A percentile compares a stretch with the other conserved stretches of the same genome.
Conservation (phyloP, 805 yeast species). For the Metschnikowia kunwiensis region DNA sequence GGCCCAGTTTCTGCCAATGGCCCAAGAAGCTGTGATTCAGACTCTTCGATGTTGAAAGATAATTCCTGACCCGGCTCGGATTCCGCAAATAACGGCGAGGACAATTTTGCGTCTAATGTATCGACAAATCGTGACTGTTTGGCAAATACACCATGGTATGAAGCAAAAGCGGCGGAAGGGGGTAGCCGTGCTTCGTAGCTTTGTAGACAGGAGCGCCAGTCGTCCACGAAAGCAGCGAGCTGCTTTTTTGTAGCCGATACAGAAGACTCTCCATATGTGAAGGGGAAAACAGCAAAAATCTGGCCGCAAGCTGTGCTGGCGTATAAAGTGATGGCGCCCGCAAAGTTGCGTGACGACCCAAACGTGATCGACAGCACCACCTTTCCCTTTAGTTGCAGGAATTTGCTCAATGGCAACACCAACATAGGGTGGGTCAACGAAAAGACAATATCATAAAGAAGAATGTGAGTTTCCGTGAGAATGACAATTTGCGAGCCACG, state of each 20-base stretch:
- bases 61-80: constrained; percentile 1
- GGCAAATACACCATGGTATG: constrained; percentile 6
- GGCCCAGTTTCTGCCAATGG: constrained; percentile 10
- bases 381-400: constrained; percentile 5
- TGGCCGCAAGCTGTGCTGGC: constrained; percentile 12
- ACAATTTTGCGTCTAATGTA: constrained; percentile 4
- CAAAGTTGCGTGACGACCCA: constrained; percentile 14
- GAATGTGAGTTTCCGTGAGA: constrained; percentile 9
- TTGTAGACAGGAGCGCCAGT: constrained; percentile 8
- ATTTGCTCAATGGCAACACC: constrained; percentile 4
- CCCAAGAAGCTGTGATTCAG: constrained; percentile 7
- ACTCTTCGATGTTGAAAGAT: neutral
- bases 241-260: constrained; percentile 11
- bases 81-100: constrained; percentile 5
- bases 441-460: constrained; percentile 15
- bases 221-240: constrained; percentile 10
- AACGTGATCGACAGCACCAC: constrained; percentile 15
- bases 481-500: constrained; percentile 15
- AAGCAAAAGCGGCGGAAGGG: constrained; percentile 9
- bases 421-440: constrained; percentile 13
- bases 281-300: constrained; percentile 16
- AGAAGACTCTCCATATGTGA: constrained; percentile 7
- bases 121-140: constrained; percentile 9
- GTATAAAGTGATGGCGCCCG: constrained; percentile 17
- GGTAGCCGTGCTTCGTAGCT: constrained; percentile 11